Evolutionary conservation across 768 basidiomycete species (phyloP), one percentile per base, ranked within the genome.

Genomic region (Amanita exitialis): DNA sequence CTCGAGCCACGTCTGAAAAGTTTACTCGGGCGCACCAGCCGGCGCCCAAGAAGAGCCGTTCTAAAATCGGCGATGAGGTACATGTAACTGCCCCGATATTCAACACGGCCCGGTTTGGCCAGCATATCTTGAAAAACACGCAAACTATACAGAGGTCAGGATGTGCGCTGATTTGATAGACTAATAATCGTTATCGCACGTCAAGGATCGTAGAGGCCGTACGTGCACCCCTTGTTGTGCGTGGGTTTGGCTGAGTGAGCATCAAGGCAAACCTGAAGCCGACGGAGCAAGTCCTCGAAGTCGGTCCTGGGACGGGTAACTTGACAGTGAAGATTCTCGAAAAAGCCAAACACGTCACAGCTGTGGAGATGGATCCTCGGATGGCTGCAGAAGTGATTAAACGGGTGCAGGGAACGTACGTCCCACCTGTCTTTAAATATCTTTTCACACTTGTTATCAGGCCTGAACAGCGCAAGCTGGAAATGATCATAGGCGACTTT

Each of bases 351-450:
- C 86, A 87, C 69, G 86, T 90, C 23, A 90, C 89, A 0, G 95
- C 94, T 1, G 82, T 98, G 20, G 96, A 99, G 69, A 90, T 92
- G 86, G 96, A 98, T 63, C 96, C 96, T 57, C 82, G 96, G 13
- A 97, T 98, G 95, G 95, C 96, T 12, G 93, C 94, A 15, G 96
- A 98, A 66, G 78, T 98, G 46, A 86, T 89, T 38, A 99, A 99
- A 66, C 83, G 96, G 44, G 93, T 98, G 7, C 87, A 97, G 76
- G 96, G 95, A 72, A 96, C 85, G 95, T 97, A 67, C 70, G 94
- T 83, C 49, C 37, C 45, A 7, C 50, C 34, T 53, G 57, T n/a
- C 30, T 44, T 45, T 9, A 20, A 23, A 9, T 41, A 49, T 23
- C n/a, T 44, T 10, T 44, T 36, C 12, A 30, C 34, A 30, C 6